Evolutionary conservation across 345 rosid species (phyloP).

Genomic region (Populus simonii): DNA sequence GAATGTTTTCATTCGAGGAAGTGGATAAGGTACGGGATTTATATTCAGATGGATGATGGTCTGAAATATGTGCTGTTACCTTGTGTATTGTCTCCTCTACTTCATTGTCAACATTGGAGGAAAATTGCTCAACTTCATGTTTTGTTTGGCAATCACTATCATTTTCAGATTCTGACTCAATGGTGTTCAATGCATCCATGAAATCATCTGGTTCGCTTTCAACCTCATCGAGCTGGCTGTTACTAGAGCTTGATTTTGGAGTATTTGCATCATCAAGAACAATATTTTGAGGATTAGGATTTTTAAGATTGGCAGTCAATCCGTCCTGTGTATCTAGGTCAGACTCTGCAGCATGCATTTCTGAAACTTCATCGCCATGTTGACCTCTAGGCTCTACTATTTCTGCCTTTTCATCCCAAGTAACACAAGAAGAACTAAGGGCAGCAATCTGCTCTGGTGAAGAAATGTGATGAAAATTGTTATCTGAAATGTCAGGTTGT

Average conservation of each 20-base stretch:
- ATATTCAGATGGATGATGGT: slow-evolving; percentile 19
- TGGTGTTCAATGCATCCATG: slow-evolving; percentile 79
- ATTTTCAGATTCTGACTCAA: slow-evolving; percentile 73
- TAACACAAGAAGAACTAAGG: slow-evolving; percentile 48
- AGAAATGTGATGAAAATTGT: slow-evolving; percentile 33
- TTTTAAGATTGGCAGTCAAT: slow-evolving; percentile 18
- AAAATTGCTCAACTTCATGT: slow-evolving; percentile 38
- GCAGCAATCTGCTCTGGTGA: slow-evolving; percentile 37
- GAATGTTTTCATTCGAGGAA: slow-evolving; percentile 22
- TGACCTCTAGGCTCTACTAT: slow-evolving; percentile 43
- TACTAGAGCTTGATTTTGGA: slow-evolving; percentile 28
- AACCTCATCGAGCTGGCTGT: slow-evolving; percentile 40
- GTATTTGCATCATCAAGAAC: slow-evolving; percentile 27
- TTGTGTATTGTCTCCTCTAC: slow-evolving; percentile 23
- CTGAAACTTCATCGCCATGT: slow-evolving; percentile 27
- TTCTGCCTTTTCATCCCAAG: slow-evolving; percentile 86
- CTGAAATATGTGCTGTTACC: slow-evolving; percentile 11
- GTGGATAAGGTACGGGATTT: slow-evolving; percentile 28
- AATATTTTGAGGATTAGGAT: slow-evolving; percentile 27
- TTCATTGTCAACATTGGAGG: slow-evolving; percentile 15
- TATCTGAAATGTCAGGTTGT: slow-evolving; percentile 33
- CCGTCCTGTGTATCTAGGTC: slow-evolving; percentile 26
- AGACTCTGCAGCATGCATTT: slow-evolving; percentile 28
- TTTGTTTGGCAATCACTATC: slow-evolving; percentile 50
- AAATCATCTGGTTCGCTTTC: slow-evolving; percentile 79